These are phyloP conservation scores for Boletus pseudo-olivaceus DNA, from an alignment of 768 basidiomycete genomes.

Conservation along the genomic window DNA sequence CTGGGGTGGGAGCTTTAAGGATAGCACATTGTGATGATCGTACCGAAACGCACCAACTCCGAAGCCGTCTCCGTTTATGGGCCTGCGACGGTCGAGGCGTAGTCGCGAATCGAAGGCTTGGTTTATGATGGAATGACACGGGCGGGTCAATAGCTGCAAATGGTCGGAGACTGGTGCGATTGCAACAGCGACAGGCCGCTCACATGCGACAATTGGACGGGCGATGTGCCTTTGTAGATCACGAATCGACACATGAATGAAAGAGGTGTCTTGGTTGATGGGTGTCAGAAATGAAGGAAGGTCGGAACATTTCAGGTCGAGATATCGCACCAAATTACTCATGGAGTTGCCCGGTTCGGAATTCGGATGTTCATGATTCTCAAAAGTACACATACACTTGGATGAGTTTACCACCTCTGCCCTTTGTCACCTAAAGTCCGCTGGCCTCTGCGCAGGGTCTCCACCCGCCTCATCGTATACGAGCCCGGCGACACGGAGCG, in stretches of 20 bases:
- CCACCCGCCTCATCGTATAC: constrained; percentile 83
- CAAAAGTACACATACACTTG: constrained; percentile 1
- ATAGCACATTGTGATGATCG: background rate
- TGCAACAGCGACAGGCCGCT: constrained; percentile 15
- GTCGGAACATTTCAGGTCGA: background rate
- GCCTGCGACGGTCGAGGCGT: constrained; percentile 72
- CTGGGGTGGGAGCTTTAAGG: constrained; percentile 35
- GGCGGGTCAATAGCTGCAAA: constrained; percentile 79
- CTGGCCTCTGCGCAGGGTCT: constrained; percentile 71
- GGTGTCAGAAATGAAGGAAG: background rate
- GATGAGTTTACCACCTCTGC: background rate
- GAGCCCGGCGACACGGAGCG: constrained; percentile 78
- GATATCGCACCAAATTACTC: constrained; percentile 17
- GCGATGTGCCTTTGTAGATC: constrained; percentile 93
- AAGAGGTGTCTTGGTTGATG: background rate
- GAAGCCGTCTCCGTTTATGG: constrained; percentile 96
- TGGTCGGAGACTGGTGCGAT: background rate
- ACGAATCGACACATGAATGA: constrained; percentile 79
- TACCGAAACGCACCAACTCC: constrained; percentile 68
- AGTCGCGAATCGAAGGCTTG: constrained; percentile 95
- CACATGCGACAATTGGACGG: constrained; percentile 87
- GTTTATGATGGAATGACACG: constrained; percentile 94
- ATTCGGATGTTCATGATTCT: background rate
- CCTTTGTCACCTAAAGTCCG: constrained; percentile 63
- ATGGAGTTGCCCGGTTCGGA: background rate